Conservation (phyloP, 345 rosid species). For the Camelina laxa region DNA sequence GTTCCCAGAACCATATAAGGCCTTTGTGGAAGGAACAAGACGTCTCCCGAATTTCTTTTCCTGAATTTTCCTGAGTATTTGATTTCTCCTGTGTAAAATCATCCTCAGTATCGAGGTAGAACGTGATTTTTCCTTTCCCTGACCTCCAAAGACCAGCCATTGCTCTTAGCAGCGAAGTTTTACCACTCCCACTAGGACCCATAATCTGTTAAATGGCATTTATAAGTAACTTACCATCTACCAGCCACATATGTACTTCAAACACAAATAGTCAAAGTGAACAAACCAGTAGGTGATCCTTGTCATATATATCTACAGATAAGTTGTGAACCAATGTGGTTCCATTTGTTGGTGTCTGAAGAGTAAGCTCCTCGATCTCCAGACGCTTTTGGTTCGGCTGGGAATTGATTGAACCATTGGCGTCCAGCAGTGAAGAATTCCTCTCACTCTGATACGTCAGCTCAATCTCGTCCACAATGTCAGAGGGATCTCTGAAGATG, state of each 20-base stretch:
- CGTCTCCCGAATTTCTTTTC: slow-evolving; percentile 51
- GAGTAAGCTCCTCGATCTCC: slow-evolving; percentile 68
- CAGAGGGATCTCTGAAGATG: slow-evolving; percentile 51
- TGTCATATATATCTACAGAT: slow-evolving; percentile 56
- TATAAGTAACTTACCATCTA: slow-evolving; percentile 25
- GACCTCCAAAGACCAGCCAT: slow-evolving; percentile 93
- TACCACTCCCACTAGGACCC: slow-evolving; percentile 97
- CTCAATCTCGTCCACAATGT: slow-evolving; percentile 56
- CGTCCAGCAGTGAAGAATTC: slow-evolving; percentile 47
- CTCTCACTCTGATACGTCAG: slow-evolving; percentile 51
- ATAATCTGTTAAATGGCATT: slow-evolving; percentile 60
- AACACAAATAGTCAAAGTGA: slow-evolving; percentile 37
- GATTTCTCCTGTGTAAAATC: slow-evolving; percentile 46
- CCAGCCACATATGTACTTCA: slow-evolving; percentile 1
- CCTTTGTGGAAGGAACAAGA: slow-evolving; percentile 93
- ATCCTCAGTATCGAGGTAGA: slow-evolving; percentile 56
- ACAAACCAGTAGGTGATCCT: slow-evolving; percentile 84
- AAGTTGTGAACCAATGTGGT: slow-evolving; percentile 72
- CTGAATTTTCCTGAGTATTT: slow-evolving; percentile 47
- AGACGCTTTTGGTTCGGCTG: slow-evolving; percentile 52
- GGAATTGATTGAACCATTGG: slow-evolving; percentile 58
- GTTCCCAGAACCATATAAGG: slow-evolving; percentile 98
- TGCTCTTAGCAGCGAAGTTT: slow-evolving; percentile 92
- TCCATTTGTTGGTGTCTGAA: slow-evolving; percentile 76
- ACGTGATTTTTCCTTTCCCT: slow-evolving; percentile 85